Base-by-base conservation (phyloP, 805 yeast species). In the Yarrowia keelungensis region DNA sequence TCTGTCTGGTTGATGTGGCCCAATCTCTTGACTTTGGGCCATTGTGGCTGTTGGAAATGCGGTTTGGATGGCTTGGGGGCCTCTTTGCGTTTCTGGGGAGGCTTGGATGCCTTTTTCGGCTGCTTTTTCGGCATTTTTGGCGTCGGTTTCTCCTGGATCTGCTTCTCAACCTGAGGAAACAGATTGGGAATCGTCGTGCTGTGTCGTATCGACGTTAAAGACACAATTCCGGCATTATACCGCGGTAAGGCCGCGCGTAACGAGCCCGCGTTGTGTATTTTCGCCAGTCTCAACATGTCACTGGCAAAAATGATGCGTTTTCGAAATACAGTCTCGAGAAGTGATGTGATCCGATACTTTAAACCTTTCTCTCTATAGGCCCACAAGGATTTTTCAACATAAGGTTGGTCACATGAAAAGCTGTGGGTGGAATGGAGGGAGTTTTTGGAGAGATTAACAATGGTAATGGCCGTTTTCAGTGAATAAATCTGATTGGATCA, bases 391-490 rank as follows among this genome's bases (percentile, higher is more conserved):
- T 59, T 59, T 59, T 59, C 65, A 59, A 39, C n/a, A 59, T 59
- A 45, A 59, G 51, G 51, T 59, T 59, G 38, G 62, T 56, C 62
- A 56, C 32, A 19, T 54, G 61, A 14, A 54, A 5, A 26, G 32
- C 32, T 26, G 32, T 26, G 32, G 32, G 32, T 26, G 7, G 32
- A 26, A 26, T 3, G 7, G 32, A 26, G 32, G 32, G 7, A 5
- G 32, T 5, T 26, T 26, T 3, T 26, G 7, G 32, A 5, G 32
- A 5, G 32, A 0, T 26, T n/a, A n/a, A 26, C 7, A 5, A 5
- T 26, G 32, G 32, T 26, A 26, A 1, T 26, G 32, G 32, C 32
- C 0, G 32, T 26, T 26, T 26, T 26, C 7, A 26, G 32, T 26
- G 0, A 3, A 1, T 5, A 26, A 26, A 26, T 5, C 32, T 26